A percentile compares a stretch with the other conserved stretches of the same genome.
Evolutionary conservation across 169 alveolate genomes (phyloP).

Genomic region (Theileria annulata): DNA sequence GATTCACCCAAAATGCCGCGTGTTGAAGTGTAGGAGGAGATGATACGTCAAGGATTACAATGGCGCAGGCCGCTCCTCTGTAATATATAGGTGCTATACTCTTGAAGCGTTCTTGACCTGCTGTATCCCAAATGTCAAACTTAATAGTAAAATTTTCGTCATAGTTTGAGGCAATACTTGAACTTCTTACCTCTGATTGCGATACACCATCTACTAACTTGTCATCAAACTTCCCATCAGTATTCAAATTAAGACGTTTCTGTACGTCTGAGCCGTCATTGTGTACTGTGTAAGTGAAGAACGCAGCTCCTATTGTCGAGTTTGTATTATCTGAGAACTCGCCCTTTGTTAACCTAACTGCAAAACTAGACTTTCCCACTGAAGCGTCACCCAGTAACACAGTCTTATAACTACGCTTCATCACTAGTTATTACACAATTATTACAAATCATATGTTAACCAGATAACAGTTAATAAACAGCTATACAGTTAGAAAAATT

Average conservation of each 20-base stretch:
- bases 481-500: no score
- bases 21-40: conserved; percentile 77
- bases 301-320: conserved; percentile 90
- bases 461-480: no score
- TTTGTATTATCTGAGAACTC: conserved; percentile 85
- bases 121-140: conserved; percentile 90
- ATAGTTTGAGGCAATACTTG: conserved; percentile 3
- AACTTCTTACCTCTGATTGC: background rate
- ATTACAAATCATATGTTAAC: no score
- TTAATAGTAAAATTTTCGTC: conserved; percentile 64
- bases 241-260: background rate
- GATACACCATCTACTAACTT: background rate
- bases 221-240: background rate
- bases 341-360: conserved; percentile 86
- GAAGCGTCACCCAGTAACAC: conserved; percentile 89
- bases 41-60: conserved; percentile 85
- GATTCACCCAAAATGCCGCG: conserved; percentile 84
- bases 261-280: conserved; percentile 39
- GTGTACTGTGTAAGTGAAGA: conserved; percentile 78
- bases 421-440: conserved; percentile 28
- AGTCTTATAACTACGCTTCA: conserved; percentile 81
- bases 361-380: conserved; percentile 90
- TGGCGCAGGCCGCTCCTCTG: conserved; percentile 88
- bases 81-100: conserved; percentile 85
- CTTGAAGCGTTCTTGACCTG: conserved; percentile 89